phyloP scores from a whole-genome alignment of 23 red algal species.

The Agarophyton chilense region DNA sequence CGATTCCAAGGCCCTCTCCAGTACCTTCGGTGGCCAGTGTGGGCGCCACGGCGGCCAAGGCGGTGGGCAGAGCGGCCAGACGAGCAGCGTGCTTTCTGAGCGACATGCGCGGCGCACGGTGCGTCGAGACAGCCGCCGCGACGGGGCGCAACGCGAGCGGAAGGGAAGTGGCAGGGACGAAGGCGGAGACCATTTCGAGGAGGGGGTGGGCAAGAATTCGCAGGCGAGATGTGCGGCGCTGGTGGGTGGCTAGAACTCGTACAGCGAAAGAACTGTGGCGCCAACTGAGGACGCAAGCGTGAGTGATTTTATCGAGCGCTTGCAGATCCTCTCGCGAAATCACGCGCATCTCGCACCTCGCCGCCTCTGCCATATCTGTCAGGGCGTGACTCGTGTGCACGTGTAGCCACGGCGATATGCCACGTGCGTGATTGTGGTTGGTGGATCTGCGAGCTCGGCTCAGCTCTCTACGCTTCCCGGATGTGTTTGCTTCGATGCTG shows the following conservation, averaged over 20 bases:
- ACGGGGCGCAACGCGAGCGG: not conserved
- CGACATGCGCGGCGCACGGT: slow-evolving; percentile 56
- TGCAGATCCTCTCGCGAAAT: not conserved
- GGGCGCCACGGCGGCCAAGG: slow-evolving; percentile 57
- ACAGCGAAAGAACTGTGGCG: too few species aligned
- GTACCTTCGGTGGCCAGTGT: slow-evolving; percentile 76
- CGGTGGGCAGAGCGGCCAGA: slow-evolving; percentile 30
- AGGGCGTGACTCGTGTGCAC: not conserved
- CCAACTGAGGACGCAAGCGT: too few species aligned
- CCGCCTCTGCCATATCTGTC: not conserved
- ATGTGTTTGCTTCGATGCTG: too few species aligned
- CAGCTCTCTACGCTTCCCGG: too few species aligned
- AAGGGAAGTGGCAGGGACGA: slow-evolving; percentile 29
- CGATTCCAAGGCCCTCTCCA: slow-evolving; percentile 78
- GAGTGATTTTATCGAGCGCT: too few species aligned
- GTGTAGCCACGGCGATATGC: not conserved
- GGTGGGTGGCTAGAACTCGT: too few species aligned
- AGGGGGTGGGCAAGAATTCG: too few species aligned
- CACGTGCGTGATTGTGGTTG: slow-evolving; percentile 2
- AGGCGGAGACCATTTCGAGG: slow-evolving; percentile 25
- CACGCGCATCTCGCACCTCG: slow-evolving; percentile 37
- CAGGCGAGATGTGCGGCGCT: too few species aligned
- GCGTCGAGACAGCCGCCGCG: slow-evolving; percentile 27
- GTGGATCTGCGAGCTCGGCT: slow-evolving; percentile 19
- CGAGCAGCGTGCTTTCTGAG: slow-evolving; percentile 68